Conservation (phyloP, 208 protist species). For the Angomonas deanei region DNA sequence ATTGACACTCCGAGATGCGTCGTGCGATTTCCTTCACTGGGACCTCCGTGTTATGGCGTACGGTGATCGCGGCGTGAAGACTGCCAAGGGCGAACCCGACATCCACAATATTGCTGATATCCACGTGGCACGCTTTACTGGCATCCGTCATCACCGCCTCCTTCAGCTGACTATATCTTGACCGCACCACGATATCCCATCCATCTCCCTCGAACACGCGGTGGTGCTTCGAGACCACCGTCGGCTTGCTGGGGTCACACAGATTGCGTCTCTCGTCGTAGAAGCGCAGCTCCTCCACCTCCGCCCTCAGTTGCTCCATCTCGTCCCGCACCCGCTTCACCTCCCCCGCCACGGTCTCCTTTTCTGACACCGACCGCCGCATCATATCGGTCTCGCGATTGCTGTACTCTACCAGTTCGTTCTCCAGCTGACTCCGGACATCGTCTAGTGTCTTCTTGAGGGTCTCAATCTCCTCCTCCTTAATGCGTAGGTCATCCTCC, state of each 20-base stretch:
- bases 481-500: background rate
- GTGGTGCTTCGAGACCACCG: background rate
- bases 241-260: background rate
- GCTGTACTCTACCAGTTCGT: slow-evolving; percentile 7
- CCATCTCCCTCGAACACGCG: slow-evolving; percentile 15
- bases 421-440: slow-evolving; percentile 1
- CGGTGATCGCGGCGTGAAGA: no score
- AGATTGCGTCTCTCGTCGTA: slow-evolving; percentile 6
- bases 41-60: no score
- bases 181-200: slow-evolving; percentile 21
- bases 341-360: background rate
- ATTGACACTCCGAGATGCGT: no score
- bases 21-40: no score
- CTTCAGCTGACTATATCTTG: no score
- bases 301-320: background rate
- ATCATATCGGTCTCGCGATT: no score
- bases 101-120: no score
- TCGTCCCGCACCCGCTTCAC: no score
- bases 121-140: no score
- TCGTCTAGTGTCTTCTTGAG: slow-evolving; percentile 10
- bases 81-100: no score
- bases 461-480: background rate
- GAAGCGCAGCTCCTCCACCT: slow-evolving; percentile 7
- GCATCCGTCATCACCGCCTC: no score
- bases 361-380: no score